Conservation (phyloP, 805 yeast species). For the Yarrowia yakushimensis region DNA sequence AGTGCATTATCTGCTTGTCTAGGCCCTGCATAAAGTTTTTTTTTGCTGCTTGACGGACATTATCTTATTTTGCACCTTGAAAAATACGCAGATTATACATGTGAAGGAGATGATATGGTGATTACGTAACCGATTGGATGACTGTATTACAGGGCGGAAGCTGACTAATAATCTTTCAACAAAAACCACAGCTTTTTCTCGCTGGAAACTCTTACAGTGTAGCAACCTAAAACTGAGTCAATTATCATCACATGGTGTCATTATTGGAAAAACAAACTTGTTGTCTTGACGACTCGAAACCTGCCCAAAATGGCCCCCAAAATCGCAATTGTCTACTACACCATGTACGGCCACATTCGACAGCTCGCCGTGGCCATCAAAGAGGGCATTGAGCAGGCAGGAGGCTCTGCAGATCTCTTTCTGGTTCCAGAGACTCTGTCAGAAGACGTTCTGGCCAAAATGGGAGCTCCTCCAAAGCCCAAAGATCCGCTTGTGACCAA, state of each 20-base stretch:
- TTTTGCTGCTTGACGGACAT: slow-evolving; percentile 6
- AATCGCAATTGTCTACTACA: slow-evolving; percentile 74
- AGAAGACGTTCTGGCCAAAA: slow-evolving; percentile 51
- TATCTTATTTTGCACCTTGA: too few species aligned
- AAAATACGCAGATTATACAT: too few species aligned
- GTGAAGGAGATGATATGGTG: too few species aligned
- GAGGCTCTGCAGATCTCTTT: slow-evolving; percentile 65
- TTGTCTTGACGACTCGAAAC: neutral
- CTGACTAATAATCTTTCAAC: too few species aligned
- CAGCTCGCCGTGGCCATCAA: slow-evolving; percentile 64
- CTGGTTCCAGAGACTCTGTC: slow-evolving; percentile 78
- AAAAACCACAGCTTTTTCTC: too few species aligned
- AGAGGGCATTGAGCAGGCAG: slow-evolving; percentile 66
- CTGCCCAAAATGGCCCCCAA: slow-evolving; percentile 40
- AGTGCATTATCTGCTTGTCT: slow-evolving; percentile 7
- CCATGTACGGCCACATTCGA: slow-evolving; percentile 75
- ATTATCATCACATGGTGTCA: neutral
- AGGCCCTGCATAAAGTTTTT: neutral
- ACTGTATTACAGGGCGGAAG: too few species aligned
- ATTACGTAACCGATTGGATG: too few species aligned
- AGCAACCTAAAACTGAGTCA: neutral
- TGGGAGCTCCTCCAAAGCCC: slow-evolving; percentile 59
- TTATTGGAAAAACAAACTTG: neutral
- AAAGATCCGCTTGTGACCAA: slow-evolving; percentile 47
- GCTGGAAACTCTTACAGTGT: too few species aligned